Conservation (phyloP, 2,329 filamentous ascomycete genomes). For the Metarhizium album region DNA sequence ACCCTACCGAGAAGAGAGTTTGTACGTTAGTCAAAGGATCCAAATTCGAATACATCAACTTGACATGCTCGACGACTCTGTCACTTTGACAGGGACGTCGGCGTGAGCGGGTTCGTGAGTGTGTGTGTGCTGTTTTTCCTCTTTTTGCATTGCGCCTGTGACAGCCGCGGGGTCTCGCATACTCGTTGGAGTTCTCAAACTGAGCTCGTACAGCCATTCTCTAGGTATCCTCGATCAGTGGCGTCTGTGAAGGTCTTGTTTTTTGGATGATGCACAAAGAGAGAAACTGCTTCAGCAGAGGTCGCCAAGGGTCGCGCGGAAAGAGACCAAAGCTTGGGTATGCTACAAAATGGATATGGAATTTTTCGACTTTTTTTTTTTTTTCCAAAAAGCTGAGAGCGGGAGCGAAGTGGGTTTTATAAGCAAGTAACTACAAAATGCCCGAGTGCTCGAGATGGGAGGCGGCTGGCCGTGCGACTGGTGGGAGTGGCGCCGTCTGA, state of each 20-base stretch:
- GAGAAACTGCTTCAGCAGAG: background rate
- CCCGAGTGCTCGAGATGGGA: background rate
- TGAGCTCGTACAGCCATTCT: slow-evolving; percentile 60
- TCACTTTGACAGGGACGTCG: too few species aligned
- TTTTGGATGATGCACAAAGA: background rate
- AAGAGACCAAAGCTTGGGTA: background rate
- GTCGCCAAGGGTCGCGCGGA: background rate
- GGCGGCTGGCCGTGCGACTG: background rate
- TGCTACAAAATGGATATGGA: slow-evolving; percentile 1
- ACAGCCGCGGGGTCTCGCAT: slow-evolving; percentile 27
- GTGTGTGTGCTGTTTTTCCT: background rate
- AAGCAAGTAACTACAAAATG: background rate
- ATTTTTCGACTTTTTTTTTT: background rate
- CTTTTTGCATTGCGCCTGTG: background rate
- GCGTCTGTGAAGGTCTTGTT: background rate
- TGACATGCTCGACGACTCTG: too few species aligned
- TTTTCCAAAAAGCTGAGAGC: too few species aligned
- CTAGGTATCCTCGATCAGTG: slow-evolving; percentile 3
- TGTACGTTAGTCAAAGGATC: slow-evolving; percentile 5
- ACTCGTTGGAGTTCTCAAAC: slow-evolving; percentile 91
- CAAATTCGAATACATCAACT: too few species aligned
- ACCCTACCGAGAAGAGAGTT: slow-evolving; percentile 47
- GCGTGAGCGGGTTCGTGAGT: slow-evolving; percentile 15
- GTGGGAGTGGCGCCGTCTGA: background rate
- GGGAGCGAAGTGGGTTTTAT: slow-evolving; percentile 1